A percentile compares a stretch with the other conserved stretches of the same genome.
phyloP scores from a whole-genome alignment of 495 filamentous ascomycete species.

The Tuber magnatum region DNA sequence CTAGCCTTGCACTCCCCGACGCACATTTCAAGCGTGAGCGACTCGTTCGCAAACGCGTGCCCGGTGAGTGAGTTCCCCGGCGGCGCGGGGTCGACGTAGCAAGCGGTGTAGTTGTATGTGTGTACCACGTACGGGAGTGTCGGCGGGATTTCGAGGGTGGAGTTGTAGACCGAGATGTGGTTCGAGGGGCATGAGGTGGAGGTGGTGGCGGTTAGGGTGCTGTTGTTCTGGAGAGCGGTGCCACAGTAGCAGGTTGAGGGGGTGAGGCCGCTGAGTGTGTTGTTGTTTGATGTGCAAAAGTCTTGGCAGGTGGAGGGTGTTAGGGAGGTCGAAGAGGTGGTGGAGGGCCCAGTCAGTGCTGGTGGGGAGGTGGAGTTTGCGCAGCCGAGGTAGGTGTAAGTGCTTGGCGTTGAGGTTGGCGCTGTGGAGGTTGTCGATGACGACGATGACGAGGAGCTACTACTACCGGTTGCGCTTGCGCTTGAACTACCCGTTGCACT shows the following conservation, averaged over 20 bases:
- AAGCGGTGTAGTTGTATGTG: slow-evolving; percentile 19
- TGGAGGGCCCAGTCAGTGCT: slow-evolving; percentile 42
- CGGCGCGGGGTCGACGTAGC: slow-evolving; percentile 19
- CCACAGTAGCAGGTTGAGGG: slow-evolving; percentile 44
- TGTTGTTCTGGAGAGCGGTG: slow-evolving; percentile 47
- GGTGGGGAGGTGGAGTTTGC: slow-evolving; percentile 50
- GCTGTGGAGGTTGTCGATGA: slow-evolving; percentile 6
- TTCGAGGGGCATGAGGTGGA: slow-evolving; percentile 51
- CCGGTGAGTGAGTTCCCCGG: slow-evolving; percentile 8
- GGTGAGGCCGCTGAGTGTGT: slow-evolving; percentile 50
- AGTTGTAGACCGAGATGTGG: slow-evolving; percentile 46
- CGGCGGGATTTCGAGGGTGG: slow-evolving; percentile 18
- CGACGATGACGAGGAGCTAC: background rate
- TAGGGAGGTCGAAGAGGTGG: slow-evolving; percentile 16
- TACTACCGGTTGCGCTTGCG: background rate
- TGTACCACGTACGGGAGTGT: slow-evolving; percentile 12
- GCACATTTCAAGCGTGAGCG: slow-evolving; percentile 24
- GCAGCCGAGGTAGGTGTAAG: slow-evolving; percentile 47
- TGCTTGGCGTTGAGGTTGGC: slow-evolving; percentile 9
- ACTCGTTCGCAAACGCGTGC: slow-evolving; percentile 9
- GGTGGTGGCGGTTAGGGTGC: slow-evolving; percentile 30
- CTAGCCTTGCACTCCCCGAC: slow-evolving; percentile 12
- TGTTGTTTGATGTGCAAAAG: slow-evolving; percentile 47
- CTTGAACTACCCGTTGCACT: background rate
- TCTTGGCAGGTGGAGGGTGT: slow-evolving; percentile 44